Base-by-base conservation (phyloP, 768 basidiomycete species). In the Tulasnella sp. region DNA sequence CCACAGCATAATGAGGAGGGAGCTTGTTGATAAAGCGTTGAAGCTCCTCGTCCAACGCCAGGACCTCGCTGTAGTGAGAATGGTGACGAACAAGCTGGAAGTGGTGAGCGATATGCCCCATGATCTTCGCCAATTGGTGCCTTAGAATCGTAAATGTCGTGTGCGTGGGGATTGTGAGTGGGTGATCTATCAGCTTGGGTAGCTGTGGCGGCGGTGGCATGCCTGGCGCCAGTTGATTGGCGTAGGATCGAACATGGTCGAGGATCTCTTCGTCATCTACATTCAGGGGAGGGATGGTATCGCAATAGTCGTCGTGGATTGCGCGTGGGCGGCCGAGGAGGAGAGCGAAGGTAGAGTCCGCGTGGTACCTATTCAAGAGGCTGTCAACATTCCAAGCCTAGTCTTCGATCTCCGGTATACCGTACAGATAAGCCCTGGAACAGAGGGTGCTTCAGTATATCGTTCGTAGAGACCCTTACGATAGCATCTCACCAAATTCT, bases 91-190 rank as follows among this genome's bases (percentile, higher is more conserved):
- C 88, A 81, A 90, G 89, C 78, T 96, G 95, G 80, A 95, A 96
- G 81, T 95, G 92, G 77, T 94, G 92, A 44, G 93, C 92, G 77
- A 97, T 93, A 37, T 88, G 89, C 17, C 94, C 94, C 73, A 95
- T 95, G 73, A 95, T 90, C 41, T 84, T 82, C 36, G 93, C 91
- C 22, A 97, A 84, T 37, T 87, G 86, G 76, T 95, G 90, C 44
- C 95, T 84, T 34, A 97, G 84, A 74, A 96, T 93, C 39, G 93
- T 88, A 78, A 92, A 96, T 0, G 94, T 94, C 84, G 92, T 90
- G 16, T 82, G 84, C 0, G 94, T 96, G 1, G 95, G 94, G 34
- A 82, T 85, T 0, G 86, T 84, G 44, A 80, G 72, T 9, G 80
- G 80, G 64, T 75, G 75, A 22, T 79, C 75, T n/a, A 29, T 26